Evolutionary conservation across 371 early-diverging fungal species (phyloP), one percentile per base, ranked within the genome.

Genomic region (Quaeritorhiza haematococci): DNA sequence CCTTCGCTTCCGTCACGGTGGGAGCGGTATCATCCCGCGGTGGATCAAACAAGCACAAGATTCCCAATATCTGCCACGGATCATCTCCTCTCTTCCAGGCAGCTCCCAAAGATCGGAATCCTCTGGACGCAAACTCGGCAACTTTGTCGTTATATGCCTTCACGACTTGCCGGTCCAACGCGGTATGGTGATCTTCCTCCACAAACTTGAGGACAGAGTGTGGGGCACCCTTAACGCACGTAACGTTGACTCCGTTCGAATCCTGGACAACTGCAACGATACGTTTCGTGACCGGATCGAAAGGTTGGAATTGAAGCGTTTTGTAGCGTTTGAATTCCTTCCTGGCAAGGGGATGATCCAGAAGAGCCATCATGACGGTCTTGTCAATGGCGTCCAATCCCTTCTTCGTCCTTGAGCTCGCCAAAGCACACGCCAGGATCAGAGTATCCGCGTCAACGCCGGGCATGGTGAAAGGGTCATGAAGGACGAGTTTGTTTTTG

Each of bases 211-310:
- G 48, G 1, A 62, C 52, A 4, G 62, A 52, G 24, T 32, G 33
- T 4, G 62, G 62, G 3, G 62, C 62, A 5, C 62, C 62, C 46
- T 62, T 62, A 44, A 6, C 7, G 48, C 49, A 49, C 3, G 52
- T 56, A 38, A 56, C 21, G 10, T 42, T 23, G n/a, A 56, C 56
- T 8, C 62, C 62, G 23, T 62, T 28, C 24, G 8, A 13, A 15
- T 56, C 57, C 35, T 49, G 3, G n/a, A 62, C 55, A 15, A 32
- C 52, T 23, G 62, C 56, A 29, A 32, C 33, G 50, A 62, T 53
- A 3, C 62, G 62, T 27, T 62, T 62, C 1, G 56, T 51, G 24
- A 56, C 57, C 19, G 62, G 62, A 52, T 62, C 62, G 29, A 62
- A 62, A 35, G 62, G 62, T 33, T 38, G 38, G 41, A 62, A 62